Evolutionary conservation across 78 protist genomes (phyloP).

Genomic region (Dictyostelium firmibasis): DNA sequence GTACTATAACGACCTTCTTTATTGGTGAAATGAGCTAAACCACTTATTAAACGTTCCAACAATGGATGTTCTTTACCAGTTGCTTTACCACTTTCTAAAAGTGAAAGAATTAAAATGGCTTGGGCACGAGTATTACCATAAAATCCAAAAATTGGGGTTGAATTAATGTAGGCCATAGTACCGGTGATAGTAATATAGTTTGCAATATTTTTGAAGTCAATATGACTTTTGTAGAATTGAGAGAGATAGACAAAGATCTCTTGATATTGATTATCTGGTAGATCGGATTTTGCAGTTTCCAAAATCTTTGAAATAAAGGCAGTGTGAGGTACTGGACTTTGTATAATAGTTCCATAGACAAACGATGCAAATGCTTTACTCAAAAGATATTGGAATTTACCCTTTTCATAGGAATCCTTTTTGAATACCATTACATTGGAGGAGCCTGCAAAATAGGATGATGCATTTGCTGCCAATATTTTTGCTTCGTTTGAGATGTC

Average conservation of each 20-base stretch:
- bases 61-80: neutral
- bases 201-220: neutral
- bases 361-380: slow-evolving; percentile 12
- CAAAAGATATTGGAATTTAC: neutral
- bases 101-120: neutral
- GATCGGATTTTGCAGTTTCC: neutral
- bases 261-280: neutral
- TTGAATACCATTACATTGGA: neutral
- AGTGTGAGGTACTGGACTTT: neutral
- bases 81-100: neutral
- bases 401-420: neutral
- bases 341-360: neutral
- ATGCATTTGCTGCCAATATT: neutral
- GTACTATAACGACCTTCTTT: neutral
- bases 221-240: neutral
- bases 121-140: neutral
- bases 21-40: neutral
- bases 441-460: neutral
- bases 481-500: neutral
- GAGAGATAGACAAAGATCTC: neutral
- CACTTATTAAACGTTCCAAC: neutral
- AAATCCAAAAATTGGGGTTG: neutral
- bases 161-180: neutral
- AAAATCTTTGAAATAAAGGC: neutral
- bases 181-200: slow-evolving; percentile 21